phyloP scores from a whole-genome alignment of 805 yeast species.

The Metschnikowia picachoensis region DNA sequence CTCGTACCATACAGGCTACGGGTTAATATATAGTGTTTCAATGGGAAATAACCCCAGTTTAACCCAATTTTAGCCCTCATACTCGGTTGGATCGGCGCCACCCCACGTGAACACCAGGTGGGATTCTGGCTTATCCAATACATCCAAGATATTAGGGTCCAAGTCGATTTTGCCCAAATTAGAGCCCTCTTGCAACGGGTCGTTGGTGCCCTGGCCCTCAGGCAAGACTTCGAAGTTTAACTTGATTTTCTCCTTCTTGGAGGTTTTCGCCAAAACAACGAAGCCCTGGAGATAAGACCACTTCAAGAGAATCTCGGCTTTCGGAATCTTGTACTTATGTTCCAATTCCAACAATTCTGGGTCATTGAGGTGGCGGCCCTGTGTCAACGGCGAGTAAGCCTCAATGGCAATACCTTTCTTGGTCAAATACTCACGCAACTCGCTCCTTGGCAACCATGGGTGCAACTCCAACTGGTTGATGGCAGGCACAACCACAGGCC shows the following conservation, averaged over 20 bases:
- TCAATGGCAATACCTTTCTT: slow-evolving; percentile 56
- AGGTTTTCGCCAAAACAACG: slow-evolving; percentile 68
- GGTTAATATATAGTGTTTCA: neutral
- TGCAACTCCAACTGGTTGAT: slow-evolving; percentile 81
- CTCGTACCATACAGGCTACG: too few species aligned
- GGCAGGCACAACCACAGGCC: slow-evolving; percentile 48
- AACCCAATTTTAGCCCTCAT: slow-evolving; percentile 2
- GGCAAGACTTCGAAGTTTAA: slow-evolving; percentile 53
- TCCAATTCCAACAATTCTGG: slow-evolving; percentile 50
- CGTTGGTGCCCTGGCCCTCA: slow-evolving; percentile 20
- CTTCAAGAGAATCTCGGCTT: slow-evolving; percentile 62
- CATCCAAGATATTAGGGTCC: slow-evolving; percentile 32
- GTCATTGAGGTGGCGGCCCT: slow-evolving; percentile 55
- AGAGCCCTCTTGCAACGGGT: slow-evolving; percentile 23
- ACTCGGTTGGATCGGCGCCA: slow-evolving; percentile 25
- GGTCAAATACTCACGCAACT: slow-evolving; percentile 58
- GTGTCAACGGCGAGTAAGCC: slow-evolving; percentile 78
- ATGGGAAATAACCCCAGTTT: neutral
- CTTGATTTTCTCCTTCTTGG: slow-evolving; percentile 46
- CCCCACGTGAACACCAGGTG: slow-evolving; percentile 33
- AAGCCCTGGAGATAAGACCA: slow-evolving; percentile 75
- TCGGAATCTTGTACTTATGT: slow-evolving; percentile 43
- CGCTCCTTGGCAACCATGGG: slow-evolving; percentile 73
- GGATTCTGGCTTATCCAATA: slow-evolving; percentile 35
- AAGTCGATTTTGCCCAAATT: slow-evolving; percentile 39